These are phyloP conservation scores for Physcia stellaris DNA, from an alignment of 495 filamentous ascomycete genomes.

Conservation along the genomic window DNA sequence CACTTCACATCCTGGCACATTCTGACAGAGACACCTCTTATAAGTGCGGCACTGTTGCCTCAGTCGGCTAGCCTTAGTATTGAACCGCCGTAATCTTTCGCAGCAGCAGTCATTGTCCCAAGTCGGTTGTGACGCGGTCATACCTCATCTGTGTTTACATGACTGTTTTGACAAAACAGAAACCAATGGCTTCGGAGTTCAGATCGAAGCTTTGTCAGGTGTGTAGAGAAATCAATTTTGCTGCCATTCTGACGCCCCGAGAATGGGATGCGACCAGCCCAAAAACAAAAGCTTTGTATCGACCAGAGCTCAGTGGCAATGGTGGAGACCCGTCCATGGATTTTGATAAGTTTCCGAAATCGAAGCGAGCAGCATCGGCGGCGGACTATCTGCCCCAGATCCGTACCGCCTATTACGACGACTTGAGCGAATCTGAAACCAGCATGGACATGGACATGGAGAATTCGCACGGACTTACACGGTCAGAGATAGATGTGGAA, in stretches of 20 bases:
- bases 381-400: not conserved
- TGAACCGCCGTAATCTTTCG: too few species aligned
- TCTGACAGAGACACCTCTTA: too few species aligned
- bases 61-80: too few species aligned
- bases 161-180: too few species aligned
- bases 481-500: not conserved
- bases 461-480: not conserved
- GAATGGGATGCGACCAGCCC: not conserved
- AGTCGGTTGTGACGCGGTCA: too few species aligned
- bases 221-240: not conserved
- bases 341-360: not conserved
- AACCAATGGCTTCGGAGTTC: too few species aligned
- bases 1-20: too few species aligned
- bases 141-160: too few species aligned
- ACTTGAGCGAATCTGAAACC: not conserved
- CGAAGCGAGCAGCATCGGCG: not conserved
- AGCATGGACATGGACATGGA: not conserved
- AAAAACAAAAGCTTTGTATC: not conserved
- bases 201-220: not conserved
- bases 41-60: too few species aligned
- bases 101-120: too few species aligned
- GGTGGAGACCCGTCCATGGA: not conserved
- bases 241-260: not conserved
- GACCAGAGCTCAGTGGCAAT: not conserved
- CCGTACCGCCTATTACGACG: not conserved